Base-by-base conservation (phyloP, 176 grass and related monocot species). In the Olyra latifolia region DNA sequence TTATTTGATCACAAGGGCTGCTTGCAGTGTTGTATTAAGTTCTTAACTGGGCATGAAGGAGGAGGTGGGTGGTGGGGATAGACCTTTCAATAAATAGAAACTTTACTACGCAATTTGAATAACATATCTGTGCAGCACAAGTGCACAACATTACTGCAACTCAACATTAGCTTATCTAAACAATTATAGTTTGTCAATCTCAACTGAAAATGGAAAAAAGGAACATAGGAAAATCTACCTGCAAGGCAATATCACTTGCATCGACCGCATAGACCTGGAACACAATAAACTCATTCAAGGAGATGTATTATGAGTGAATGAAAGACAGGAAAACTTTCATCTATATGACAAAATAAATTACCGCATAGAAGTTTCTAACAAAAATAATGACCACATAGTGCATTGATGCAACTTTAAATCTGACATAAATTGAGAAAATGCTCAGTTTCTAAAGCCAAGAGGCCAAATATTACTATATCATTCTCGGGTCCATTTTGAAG, bases 221-320 rank as follows among this genome's bases (percentile, higher is more conserved):
- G 25, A 7, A 30, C 22, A 2, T 13, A 50, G 80, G 73, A 76
- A 28, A 7, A 56, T 73, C 27, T 83, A 99, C 97, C 97, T 99
- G 93, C 30, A 86, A 39, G 41, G 84, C 93, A 91, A 99, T 99
- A 46, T 93, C 90, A 90, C 97, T 99, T 73, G 93, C 97, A 89
- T 99, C 97, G 6, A 99, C 87, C 3, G 97, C 97, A 74, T 99
- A 99, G 55, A 99, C 97, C 97, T 99, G 74, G 4, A 90, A 74
- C 54, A 72, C 46, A 89, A 73, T 80, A 71, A 76, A 81, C 20
- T 73, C 44, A 69, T 43, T 74, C 46, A 74, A 75, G 27, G 25
- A 76, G 22, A 69, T 24, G 28, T 76, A 46, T 80, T 76, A 85
- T 85, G 66, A 45, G 44, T 74, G 9, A 62, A 66, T 57, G 16